Conservation (phyloP, 2,329 filamentous ascomycete genomes). For the Aspergillus sp. region DNA sequence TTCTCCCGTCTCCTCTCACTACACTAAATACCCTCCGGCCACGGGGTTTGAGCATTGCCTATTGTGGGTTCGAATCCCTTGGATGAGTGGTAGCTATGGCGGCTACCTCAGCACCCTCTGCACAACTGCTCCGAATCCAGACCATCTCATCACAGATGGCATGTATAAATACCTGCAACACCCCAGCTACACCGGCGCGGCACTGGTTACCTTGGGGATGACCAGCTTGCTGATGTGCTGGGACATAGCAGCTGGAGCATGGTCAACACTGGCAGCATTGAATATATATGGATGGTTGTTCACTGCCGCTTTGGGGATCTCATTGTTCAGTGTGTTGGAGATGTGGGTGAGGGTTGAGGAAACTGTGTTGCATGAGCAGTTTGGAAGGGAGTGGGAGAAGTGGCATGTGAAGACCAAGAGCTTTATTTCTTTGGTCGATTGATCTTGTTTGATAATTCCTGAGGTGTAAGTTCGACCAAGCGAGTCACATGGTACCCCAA, state of each 20-base stretch:
- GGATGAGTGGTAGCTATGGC: too few relatives aligned
- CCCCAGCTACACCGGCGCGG: slow-evolving; percentile 44
- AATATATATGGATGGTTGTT: slow-evolving; percentile 3
- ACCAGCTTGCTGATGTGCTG: slow-evolving; percentile 25
- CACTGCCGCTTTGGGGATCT: slow-evolving; percentile 4
- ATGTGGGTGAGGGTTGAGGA: slow-evolving; percentile 44
- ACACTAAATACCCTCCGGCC: too few relatives aligned
- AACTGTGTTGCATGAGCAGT: slow-evolving; percentile 40
- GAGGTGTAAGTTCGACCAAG: too few relatives aligned
- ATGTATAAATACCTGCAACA: slow-evolving; percentile 46
- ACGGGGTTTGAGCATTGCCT: too few relatives aligned
- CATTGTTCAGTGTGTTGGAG: not conserved
- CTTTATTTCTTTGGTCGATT: slow-evolving; percentile 42
- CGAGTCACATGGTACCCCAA: too few relatives aligned
- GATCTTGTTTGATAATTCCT: too few relatives aligned
- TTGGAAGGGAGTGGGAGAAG: slow-evolving; percentile 42
- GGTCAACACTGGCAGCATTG: slow-evolving; percentile 10
- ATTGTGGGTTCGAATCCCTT: too few relatives aligned
- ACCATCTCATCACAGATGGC: slow-evolving; percentile 39
- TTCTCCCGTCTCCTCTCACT: too few relatives aligned
- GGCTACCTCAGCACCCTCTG: slow-evolving; percentile 12
- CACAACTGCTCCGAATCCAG: slow-evolving; percentile 30
- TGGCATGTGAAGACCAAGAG: slow-evolving; percentile 44
- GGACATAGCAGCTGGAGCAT: slow-evolving; percentile 32
- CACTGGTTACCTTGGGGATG: slow-evolving; percentile 22